Conservation (phyloP, 768 basidiomycete species). For the Tricholoma flavovirens region DNA sequence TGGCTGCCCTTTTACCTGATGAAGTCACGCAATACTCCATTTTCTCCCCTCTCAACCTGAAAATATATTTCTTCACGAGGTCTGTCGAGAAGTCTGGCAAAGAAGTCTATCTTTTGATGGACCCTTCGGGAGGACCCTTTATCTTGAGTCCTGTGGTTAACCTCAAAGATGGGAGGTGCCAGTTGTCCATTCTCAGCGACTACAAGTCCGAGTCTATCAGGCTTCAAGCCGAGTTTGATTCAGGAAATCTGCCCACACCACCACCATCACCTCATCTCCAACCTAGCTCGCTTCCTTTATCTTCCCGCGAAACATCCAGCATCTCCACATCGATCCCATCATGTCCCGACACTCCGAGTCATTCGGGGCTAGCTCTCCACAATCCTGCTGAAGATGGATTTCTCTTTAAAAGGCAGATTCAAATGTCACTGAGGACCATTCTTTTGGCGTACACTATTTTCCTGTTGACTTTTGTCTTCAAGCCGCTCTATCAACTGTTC, state of each 20-base stretch:
- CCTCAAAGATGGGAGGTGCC: constrained; percentile 21
- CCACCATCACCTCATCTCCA: constrained; percentile 31
- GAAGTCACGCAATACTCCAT: constrained; percentile 11
- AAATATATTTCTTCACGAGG: constrained; percentile 10
- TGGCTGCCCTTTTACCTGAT: constrained; percentile 7
- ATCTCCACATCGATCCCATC: neutral
- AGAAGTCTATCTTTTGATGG: constrained; percentile 2
- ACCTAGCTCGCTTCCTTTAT: constrained; percentile 9
- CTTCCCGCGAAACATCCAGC: neutral
- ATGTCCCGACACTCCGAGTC: neutral
- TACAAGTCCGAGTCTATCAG: constrained; percentile 16
- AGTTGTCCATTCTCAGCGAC: constrained; percentile 29
- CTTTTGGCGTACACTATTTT: neutral
- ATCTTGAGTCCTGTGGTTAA: constrained; percentile 22
- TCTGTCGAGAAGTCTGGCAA: neutral
- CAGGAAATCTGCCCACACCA: constrained; percentile 28
- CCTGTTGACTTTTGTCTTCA: neutral
- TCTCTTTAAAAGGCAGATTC: neutral
- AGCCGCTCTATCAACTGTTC: constrained; percentile 1
- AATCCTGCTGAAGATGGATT: neutral
- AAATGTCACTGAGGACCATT: neutral
- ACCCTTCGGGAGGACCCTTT: constrained; percentile 12
- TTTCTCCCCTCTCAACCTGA: constrained; percentile 10
- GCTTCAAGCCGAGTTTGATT: constrained; percentile 2
- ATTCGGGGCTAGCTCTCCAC: neutral